A percentile compares a stretch with the other conserved stretches of the same genome.
phyloP scores from a whole-genome alignment of 371 early-diverging fungal species.

The Rhizopus delemar region DNA sequence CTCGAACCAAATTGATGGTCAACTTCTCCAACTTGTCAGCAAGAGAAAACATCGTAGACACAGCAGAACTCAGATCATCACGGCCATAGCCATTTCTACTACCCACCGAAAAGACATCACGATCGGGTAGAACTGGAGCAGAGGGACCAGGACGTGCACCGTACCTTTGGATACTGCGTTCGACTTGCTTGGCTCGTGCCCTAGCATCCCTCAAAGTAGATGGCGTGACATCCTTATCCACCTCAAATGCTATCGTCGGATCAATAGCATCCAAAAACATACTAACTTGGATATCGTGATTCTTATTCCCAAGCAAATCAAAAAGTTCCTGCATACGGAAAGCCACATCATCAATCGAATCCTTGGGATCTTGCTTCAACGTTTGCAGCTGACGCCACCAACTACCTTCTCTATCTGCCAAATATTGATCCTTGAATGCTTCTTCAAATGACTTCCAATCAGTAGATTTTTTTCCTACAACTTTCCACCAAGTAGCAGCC shows the following conservation, averaged over 20 bases:
- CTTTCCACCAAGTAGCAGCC: too few species aligned
- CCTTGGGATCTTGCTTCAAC: too few species aligned
- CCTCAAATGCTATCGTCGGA: slow-evolving; percentile 8
- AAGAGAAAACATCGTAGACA: slow-evolving; percentile 2
- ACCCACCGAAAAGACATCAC: not conserved
- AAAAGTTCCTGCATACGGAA: slow-evolving; percentile 17
- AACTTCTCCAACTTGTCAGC: slow-evolving; percentile 9
- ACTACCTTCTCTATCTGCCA: too few species aligned
- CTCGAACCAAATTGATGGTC: slow-evolving; percentile 11
- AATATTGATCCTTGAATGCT: too few species aligned
- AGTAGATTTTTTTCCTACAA: too few species aligned
- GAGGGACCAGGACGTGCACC: not conserved
- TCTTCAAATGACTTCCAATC: too few species aligned
- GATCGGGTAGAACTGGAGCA: not conserved
- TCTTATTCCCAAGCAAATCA: not conserved
- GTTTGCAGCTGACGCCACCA: too few species aligned
- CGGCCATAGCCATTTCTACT: not conserved
- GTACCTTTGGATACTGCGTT: slow-evolving; percentile 6
- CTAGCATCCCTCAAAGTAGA: not conserved
- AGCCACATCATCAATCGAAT: slow-evolving; percentile 6
- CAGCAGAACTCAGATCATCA: not conserved
- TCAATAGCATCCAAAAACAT: slow-evolving; percentile 16
- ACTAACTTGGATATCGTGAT: slow-evolving; percentile 7
- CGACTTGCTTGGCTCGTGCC: slow-evolving; percentile 2
- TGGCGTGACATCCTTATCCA: slow-evolving; percentile 9